Percentiles rank a stretch among this genome's conserved stretches.
These are phyloP conservation scores for Verticillium nonalfalfae DNA, from an alignment of 2,329 filamentous ascomycete genomes.

Conservation along the genomic window DNA sequence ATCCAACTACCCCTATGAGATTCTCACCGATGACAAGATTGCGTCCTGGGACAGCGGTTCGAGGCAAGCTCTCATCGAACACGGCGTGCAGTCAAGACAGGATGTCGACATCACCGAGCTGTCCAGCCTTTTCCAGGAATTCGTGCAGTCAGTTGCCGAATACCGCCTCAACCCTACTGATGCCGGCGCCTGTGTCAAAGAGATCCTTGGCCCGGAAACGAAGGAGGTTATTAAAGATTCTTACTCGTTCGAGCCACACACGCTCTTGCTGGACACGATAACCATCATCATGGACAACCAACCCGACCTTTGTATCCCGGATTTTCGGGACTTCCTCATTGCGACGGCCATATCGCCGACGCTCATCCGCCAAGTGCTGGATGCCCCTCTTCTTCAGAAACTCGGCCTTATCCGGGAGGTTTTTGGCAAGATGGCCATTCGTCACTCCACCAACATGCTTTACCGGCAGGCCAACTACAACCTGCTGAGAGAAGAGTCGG, in stretches of 20 bases:
- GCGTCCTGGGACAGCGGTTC: conserved; percentile 65
- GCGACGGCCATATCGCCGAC: conserved; percentile 65
- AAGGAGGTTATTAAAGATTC: conserved; percentile 42
- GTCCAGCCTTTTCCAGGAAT: conserved; percentile 74
- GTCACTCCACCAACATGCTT: conserved; percentile 85
- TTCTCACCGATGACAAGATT: conserved; percentile 65
- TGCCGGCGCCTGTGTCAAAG: conserved; percentile 65
- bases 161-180: conserved; percentile 59
- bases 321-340: conserved; percentile 61
- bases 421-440: conserved; percentile 76
- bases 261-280: conserved; percentile 76
- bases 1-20: conserved; percentile 63
- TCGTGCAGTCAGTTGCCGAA: conserved; percentile 70
- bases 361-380: conserved; percentile 76
- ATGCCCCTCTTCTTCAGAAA: conserved; percentile 66
- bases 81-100: conserved; percentile 56
- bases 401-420: conserved; percentile 79
- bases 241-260: conserved; percentile 53
- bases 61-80: conserved; percentile 54
- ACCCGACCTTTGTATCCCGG: conserved; percentile 37
- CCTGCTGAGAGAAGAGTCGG: conserved; percentile 85
- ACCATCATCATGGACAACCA: conserved; percentile 73
- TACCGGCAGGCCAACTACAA: conserved; percentile 98
- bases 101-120: conserved; percentile 64
- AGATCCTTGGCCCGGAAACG: conserved; percentile 59